phyloP scores from a whole-genome alignment of 495 filamentous ascomycete genomes.

The Ascodesmis nigricans region DNA sequence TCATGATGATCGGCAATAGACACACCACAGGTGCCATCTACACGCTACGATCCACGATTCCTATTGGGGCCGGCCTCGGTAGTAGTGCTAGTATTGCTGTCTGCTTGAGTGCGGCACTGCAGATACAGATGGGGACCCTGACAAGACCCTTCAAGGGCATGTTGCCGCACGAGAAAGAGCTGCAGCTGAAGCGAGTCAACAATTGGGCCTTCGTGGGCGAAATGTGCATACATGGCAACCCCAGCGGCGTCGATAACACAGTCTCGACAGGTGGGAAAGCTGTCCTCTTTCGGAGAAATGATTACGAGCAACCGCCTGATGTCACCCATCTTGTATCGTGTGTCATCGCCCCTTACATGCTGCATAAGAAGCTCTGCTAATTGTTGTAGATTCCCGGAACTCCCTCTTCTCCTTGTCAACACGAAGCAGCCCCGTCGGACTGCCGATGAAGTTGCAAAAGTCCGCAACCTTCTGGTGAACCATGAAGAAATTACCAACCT shows the following conservation, averaged over 20 bases:
- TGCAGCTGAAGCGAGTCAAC: conserved; percentile 85
- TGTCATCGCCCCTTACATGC: background rate
- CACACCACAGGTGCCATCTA: conserved; percentile 63
- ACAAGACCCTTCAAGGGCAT: conserved; percentile 79
- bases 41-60: conserved; percentile 81
- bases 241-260: conserved; percentile 95
- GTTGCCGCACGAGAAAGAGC: conserved; percentile 50
- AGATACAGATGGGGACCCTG: conserved; percentile 70
- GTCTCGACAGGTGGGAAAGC: conserved; percentile 81
- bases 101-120: conserved; percentile 65
- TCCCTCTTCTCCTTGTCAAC: conserved; percentile 75
- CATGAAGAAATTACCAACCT: conserved; percentile 51
- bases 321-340: conserved; percentile 50
- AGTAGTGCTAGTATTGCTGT: conserved; percentile 84
- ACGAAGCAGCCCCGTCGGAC: conserved; percentile 69
- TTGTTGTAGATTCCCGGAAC: conserved; percentile 44
- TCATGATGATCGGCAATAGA: conserved; percentile 61
- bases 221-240: conserved; percentile 90
- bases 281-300: conserved; percentile 62
- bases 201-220: conserved; percentile 94
- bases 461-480: conserved; percentile 41
- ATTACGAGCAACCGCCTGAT: conserved; percentile 51
- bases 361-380: conserved; percentile 1
- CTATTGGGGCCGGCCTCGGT: conserved; percentile 75
- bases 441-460: conserved; percentile 63